Percentiles rank a stretch among this genome's conserved stretches.
Evolutionary conservation across 139 green algal species (phyloP).

Genomic region (Tetradesmus lagerheimii): DNA sequence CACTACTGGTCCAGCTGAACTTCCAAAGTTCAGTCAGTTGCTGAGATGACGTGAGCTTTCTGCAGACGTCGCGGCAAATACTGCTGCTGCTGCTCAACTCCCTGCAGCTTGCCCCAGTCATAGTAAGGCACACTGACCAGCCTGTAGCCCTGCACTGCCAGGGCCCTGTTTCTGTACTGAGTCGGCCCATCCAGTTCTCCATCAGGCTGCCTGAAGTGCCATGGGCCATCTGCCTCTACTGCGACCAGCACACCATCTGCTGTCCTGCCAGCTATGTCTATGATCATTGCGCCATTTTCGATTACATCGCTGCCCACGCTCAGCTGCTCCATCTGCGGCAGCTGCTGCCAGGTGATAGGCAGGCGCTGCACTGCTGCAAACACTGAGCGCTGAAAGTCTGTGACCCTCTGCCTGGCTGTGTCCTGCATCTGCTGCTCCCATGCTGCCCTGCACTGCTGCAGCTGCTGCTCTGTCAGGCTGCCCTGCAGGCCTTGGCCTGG

Average conservation of each 20-base stretch:
- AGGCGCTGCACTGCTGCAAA: not conserved
- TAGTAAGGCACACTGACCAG: slow-evolving; percentile 34
- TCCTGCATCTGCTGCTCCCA: not conserved
- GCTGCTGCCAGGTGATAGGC: no score
- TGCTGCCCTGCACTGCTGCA: not conserved
- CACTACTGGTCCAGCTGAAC: no score
- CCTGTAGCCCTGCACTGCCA: slow-evolving; percentile 29
- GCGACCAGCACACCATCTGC: not conserved
- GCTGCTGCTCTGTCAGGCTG: not conserved
- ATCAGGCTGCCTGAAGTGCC: slow-evolving; percentile 16
- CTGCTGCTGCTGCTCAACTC: not conserved
- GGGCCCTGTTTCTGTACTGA: slow-evolving; percentile 15
- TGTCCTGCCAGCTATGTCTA: slow-evolving; percentile 12
- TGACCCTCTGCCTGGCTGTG: not conserved
- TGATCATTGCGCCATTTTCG: no score
- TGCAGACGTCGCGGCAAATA: no score
- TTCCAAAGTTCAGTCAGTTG: no score
- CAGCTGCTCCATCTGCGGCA: no score
- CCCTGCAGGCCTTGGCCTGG: no score
- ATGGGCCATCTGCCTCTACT: slow-evolving; percentile 33
- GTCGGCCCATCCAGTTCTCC: not conserved
- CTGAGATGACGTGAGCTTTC: no score
- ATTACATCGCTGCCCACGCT: not conserved
- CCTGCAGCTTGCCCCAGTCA: not conserved
- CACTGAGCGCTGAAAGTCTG: not conserved